Evolutionary conservation across 441 rosid species (phyloP).

Genomic region (Populus hybrid): DNA sequence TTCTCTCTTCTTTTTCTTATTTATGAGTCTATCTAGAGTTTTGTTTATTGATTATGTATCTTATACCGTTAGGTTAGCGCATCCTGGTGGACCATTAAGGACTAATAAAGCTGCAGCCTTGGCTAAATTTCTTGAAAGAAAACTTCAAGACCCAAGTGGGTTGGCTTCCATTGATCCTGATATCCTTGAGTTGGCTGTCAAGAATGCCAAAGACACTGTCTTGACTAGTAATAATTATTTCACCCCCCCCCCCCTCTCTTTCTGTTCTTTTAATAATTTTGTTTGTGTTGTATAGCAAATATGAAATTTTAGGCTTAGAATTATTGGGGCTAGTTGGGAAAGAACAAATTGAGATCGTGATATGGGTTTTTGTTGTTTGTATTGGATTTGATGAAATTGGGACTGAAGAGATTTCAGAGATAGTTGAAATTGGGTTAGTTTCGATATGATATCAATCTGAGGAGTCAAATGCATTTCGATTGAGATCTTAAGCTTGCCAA

Average conservation of each 20-base stretch:
- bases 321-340: not conserved
- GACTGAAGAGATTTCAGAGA: not conserved
- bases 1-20: no score
- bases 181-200: slow-evolving; percentile 75
- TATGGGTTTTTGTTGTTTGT: not conserved
- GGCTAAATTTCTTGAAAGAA: slow-evolving; percentile 83
- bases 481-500: not conserved
- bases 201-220: slow-evolving; percentile 62
- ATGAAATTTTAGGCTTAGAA: not conserved
- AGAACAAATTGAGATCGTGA: not conserved
- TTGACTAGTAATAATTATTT: slow-evolving; percentile 24
- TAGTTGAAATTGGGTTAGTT: not conserved
- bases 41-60: not conserved
- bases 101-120: slow-evolving; percentile 93
- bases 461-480: not conserved
- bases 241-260: not conserved
- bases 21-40: not conserved
- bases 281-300: not conserved
- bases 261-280: not conserved
- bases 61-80: not conserved
- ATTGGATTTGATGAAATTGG: not conserved
- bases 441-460: not conserved
- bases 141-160: slow-evolving; percentile 78
- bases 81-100: slow-evolving; percentile 74
- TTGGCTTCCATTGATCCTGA: slow-evolving; percentile 67